Evolutionary conservation across 2,329 filamentous ascomycete species (phyloP), one percentile per base, ranked within the genome.

Genomic region (Alternaria sp.): DNA sequence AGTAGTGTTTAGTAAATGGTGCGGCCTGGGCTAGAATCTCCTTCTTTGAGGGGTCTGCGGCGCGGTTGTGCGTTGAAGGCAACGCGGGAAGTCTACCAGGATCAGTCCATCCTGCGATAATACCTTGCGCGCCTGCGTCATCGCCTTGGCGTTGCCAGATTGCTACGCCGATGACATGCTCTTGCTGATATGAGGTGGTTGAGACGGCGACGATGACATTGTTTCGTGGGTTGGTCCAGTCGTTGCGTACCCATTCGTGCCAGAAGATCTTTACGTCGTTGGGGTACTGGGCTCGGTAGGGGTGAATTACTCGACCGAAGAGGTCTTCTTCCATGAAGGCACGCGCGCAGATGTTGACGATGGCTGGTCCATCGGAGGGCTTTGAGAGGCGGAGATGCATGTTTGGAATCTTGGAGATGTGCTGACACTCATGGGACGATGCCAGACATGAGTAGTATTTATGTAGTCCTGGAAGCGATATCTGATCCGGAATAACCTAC

Each of bases 251-350:
- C 7, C 21, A 46, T 23, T 66, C 44, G 25, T 61, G 68, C 70
- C 73, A 78, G 58, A 63, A 78, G 3, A 71, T 61, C 5, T 58
- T n/a, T 2, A 72, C 58, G 46, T 76, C 73, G n/a, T 71, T 33
- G 1, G 74, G 73, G 30, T 70, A 74, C 5, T 67, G 18, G 9
- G 63, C 20, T 3, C 74, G 72, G 21, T 69, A 28, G 0, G 75
- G 76, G 55, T 78, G 76, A 8, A 78, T 70, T 6, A 72, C 60
- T 2, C 63, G 56, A 21, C 74, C 76, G 23, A 73, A 73, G 26
- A 75, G 67, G 28, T 73, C 69, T 55, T 78, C 76, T 23, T 77
- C 60, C 64, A 73, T 75, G 58, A 76, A 78, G 3, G 76, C 71
- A 3, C 65, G 61, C 6, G 64, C 44, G 33, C 65, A 71, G 37